phyloP scores from a whole-genome alignment of 2,329 filamentous ascomycete genomes.

The Ceratocystis harringtonii region DNA sequence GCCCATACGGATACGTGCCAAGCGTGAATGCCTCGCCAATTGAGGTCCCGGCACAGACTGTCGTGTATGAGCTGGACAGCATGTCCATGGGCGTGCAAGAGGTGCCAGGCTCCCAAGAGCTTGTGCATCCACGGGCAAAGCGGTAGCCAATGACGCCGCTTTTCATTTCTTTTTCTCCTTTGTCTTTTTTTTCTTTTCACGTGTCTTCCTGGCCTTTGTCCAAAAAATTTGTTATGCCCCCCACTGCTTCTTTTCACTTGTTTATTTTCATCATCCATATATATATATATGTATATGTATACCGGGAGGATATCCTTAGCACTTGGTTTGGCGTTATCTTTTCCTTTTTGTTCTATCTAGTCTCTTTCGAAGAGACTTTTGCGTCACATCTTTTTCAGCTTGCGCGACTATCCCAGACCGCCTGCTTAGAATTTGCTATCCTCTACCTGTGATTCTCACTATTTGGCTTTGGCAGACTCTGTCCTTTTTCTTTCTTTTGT shows the following conservation, averaged over 20 bases:
- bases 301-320: background rate
- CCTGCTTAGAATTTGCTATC: background rate
- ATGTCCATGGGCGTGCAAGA: slow-evolving; percentile 9
- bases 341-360: background rate
- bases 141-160: background rate
- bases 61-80: slow-evolving; percentile 16
- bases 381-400: background rate
- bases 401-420: background rate
- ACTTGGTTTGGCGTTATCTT: slow-evolving; percentile 5
- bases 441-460: background rate
- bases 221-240: no score
- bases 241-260: background rate
- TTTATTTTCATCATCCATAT: slow-evolving; percentile 1
- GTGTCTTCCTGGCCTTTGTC: background rate
- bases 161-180: background rate
- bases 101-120: slow-evolving; percentile 10
- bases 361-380: background rate
- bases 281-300: background rate
- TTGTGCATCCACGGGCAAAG: slow-evolving; percentile 14
- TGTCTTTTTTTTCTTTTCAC: background rate
- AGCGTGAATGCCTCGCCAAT: slow-evolving; percentile 6
- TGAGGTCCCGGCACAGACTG: slow-evolving; percentile 8
- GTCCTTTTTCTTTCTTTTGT: background rate
- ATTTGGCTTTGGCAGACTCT: background rate
- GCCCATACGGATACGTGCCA: slow-evolving; percentile 5